These are phyloP conservation scores for Teratosphaeria zuluensis DNA, from an alignment of 2,329 filamentous ascomycete genomes.

Conservation along the genomic window DNA sequence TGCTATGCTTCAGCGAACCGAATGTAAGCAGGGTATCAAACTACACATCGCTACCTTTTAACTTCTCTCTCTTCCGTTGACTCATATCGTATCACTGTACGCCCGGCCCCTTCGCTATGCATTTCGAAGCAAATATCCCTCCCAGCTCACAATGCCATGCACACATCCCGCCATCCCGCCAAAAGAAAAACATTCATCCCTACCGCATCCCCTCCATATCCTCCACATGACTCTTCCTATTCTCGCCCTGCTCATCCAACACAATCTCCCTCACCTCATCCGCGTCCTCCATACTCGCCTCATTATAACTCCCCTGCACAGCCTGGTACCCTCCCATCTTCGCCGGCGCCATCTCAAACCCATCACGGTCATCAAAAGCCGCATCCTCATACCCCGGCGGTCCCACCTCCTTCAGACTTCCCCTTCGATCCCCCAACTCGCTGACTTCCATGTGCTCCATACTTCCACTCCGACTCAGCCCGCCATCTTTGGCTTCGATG, in stretches of 20 bases:
- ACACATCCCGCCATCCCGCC: not conserved
- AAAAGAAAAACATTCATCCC: not conserved
- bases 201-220: not conserved
- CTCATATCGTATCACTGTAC: too few species aligned
- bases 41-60: too few species aligned
- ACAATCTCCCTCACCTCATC: conserved; percentile 1
- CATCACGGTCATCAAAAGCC: not conserved
- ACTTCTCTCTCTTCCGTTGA: too few species aligned
- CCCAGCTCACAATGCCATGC: not conserved
- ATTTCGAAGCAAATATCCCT: too few species aligned
- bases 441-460: conserved; percentile 5
- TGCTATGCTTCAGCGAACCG: too few species aligned
- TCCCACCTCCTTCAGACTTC: not conserved
- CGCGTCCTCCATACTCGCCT: not conserved
- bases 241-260: not conserved
- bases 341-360: conserved; percentile 1
- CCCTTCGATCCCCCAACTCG: not conserved
- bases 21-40: too few species aligned
- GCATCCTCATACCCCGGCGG: conserved; percentile 4
- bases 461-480: not conserved
- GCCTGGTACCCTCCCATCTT: not conserved
- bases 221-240: not conserved
- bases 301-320: not conserved
- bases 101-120: too few species aligned
- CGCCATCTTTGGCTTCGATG: not conserved